phyloP scores from a whole-genome alignment of 257 asterid species.

The Thymus mandschuricus region DNA sequence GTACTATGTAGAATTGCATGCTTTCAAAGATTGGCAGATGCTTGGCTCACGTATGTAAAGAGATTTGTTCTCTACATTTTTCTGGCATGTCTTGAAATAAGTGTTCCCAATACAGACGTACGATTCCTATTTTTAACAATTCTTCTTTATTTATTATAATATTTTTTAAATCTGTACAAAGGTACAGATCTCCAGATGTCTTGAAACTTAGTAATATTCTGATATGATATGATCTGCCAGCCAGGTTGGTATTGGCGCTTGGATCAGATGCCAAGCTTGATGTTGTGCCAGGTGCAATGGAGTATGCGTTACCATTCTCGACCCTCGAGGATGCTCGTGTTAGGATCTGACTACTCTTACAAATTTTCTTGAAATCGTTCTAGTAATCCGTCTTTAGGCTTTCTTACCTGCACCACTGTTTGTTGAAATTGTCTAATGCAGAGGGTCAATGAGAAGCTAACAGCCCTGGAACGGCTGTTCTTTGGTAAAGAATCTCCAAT shows the following conservation, averaged over 20 bases:
- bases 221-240: conserved; percentile 60
- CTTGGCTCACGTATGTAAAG: conserved; percentile 7
- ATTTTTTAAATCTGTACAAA: not conserved
- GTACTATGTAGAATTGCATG: conserved; percentile 6
- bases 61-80: conserved; percentile 7
- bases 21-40: not conserved
- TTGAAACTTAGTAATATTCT: conserved; percentile 24
- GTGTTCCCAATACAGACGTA: not conserved
- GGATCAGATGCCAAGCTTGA: conserved; percentile 94
- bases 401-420: conserved; percentile 22
- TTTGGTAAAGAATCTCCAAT: conserved; percentile 72
- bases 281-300: conserved; percentile 84
- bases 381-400: conserved; percentile 23
- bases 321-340: conserved; percentile 94
- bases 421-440: conserved; percentile 40
- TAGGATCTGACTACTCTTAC: conserved; percentile 40
- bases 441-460: conserved; percentile 79
- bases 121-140: not conserved
- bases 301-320: conserved; percentile 89
- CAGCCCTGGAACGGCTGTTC: conserved; percentile 64
- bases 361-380: conserved; percentile 8
- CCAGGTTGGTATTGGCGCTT: conserved; percentile 98
- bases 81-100: conserved; percentile 9
- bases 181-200: conserved; percentile 8
- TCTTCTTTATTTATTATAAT: too few species aligned